phyloP scores from a whole-genome alignment of 306 rosid species.

The Castanospermum australe region DNA sequence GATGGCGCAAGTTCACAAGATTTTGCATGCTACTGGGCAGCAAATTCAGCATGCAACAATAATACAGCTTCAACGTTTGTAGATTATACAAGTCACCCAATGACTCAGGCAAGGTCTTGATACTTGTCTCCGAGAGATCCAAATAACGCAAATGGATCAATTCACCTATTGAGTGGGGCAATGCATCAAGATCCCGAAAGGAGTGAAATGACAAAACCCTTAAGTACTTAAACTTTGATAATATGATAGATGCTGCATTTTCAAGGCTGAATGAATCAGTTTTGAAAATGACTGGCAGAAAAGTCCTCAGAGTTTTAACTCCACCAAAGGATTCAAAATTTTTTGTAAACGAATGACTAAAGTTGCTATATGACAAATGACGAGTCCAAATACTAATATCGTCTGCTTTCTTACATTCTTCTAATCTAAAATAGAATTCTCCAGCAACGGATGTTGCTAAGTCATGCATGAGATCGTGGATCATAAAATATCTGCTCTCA shows the following conservation, averaged over 20 bases:
- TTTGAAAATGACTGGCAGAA: background rate
- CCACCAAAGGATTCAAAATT: background rate
- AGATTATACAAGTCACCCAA: conserved; percentile 4
- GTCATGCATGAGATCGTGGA: conserved; percentile 32
- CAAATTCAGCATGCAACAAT: background rate
- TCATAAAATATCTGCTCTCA: background rate
- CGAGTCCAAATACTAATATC: background rate
- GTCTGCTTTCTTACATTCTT: background rate
- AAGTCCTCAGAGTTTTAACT: background rate
- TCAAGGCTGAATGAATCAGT: background rate
- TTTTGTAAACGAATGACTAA: background rate
- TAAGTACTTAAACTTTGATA: background rate
- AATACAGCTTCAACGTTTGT: background rate
- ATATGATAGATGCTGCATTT: background rate
- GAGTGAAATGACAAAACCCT: background rate
- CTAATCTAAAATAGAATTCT: background rate
- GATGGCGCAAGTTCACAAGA: conserved; percentile 9
- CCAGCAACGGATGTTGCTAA: background rate
- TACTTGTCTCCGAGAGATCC: background rate
- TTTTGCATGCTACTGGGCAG: background rate
- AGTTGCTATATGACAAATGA: background rate
- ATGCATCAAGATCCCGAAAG: background rate
- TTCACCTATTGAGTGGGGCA: background rate
- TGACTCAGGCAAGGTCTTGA: background rate
- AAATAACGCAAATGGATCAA: conserved; percentile 18